Base-by-base conservation (phyloP, 2,329 filamentous ascomycete species). In the Colletotrichum lentis region DNA sequence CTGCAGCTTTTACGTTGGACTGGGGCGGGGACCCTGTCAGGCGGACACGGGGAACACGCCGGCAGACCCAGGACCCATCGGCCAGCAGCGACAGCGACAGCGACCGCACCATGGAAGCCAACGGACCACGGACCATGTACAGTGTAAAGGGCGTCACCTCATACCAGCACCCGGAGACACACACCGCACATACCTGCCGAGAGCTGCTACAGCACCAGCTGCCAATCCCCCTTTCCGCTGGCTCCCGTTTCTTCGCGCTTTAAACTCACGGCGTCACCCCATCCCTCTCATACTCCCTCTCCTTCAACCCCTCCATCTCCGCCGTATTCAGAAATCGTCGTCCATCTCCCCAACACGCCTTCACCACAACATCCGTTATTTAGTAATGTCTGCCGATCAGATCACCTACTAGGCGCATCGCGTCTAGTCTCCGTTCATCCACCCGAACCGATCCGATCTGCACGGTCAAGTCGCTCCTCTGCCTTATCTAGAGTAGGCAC, bases 371-470 rank as follows among this genome's bases (percentile, higher is more conserved):
- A 64, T 52, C 31, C 22, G 54, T 64, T 31, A 24, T 61, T 54
- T 54, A 63, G 61, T 64, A 59, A 71, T 71, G 70, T 66, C 66
- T 66, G 62, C 52, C 69, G 62, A 61, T 65, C 64, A 66, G 62
- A 66, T 66, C 62, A 65, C 56, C 55, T 66, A 16, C 69, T 69
- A 69, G 70, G 55, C 70, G 69, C 69, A 70, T 58, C 65, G 70
- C 69, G 66, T 71, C 70, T 71, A 69, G 69, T 60, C 59, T 55
- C 56, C 44, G 67, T 71, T 68, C 66, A 59, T 39, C 50, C 44
- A 61, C 44, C 53, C 58, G 53, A 62, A 35, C 55, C 43, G 46
- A 69, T 54, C 55, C 56, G 70, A 69, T 70, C 65, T 58, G 61
- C 63, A 70, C 50, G 52, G 61, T 70, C 68, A 57, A 62, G 64